A percentile compares a stretch with the other conserved stretches of the same genome.
Evolutionary conservation across 306 rosid species (phyloP).

Genomic region (Sindora glabra): DNA sequence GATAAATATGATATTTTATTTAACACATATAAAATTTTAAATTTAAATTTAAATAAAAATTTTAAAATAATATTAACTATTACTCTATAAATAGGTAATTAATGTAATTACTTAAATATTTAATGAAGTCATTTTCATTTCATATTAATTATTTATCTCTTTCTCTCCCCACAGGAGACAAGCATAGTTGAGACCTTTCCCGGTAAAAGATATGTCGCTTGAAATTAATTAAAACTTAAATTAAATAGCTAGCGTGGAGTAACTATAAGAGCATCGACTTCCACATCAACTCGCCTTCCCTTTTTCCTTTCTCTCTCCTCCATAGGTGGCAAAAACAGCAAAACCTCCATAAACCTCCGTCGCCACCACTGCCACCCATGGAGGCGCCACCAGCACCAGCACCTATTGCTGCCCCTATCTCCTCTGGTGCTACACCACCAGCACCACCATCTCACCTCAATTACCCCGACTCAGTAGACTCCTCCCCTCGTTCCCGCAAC

Average conservation of each 20-base stretch:
- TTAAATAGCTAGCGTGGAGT: constrained; percentile 14
- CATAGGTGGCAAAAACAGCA: not conserved
- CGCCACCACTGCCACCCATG: constrained; percentile 15
- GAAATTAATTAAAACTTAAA: no score
- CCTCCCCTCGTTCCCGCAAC: constrained; percentile 82
- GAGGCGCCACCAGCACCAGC: constrained; percentile 39
- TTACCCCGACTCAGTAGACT: constrained; percentile 67
- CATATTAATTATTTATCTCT: no score
- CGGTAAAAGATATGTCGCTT: no score
- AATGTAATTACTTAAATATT: no score
- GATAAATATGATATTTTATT: no score
- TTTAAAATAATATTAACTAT: no score
- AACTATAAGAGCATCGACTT: constrained; percentile 26
- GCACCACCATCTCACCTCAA: constrained; percentile 23
- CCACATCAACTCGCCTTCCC: not conserved
- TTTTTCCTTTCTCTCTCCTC: constrained; percentile 8
- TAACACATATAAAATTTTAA: no score
- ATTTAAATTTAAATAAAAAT: no score
- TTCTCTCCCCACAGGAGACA: no score
- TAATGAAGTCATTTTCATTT: no score
- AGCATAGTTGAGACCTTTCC: no score
- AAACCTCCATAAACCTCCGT: constrained; percentile 6
- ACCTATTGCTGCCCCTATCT: constrained; percentile 23
- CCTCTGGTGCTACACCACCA: constrained; percentile 15
- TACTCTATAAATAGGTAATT: no score